Base-by-base conservation (phyloP, 2,329 filamentous ascomycete genomes). In the Fusarium newnesense region DNA sequence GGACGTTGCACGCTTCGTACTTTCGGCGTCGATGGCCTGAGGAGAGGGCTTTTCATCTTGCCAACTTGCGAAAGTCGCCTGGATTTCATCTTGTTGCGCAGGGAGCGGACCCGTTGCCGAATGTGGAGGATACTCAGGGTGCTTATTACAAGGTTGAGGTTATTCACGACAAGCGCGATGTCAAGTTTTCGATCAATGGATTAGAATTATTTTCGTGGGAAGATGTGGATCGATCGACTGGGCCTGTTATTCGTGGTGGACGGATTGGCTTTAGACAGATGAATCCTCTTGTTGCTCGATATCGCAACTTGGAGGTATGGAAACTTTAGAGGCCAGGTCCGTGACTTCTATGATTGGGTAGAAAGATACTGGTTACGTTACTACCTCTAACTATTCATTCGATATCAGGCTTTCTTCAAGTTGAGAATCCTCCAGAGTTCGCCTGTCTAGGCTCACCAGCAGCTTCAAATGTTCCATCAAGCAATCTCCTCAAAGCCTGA, bases 371-470 rank as follows among this genome's bases (percentile, higher is more conserved):
- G 6, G 8, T 15, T 34, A 1, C 0, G 34, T 2, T 19, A 19
- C n/a, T 13, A 10, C 3, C 3, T 15, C 7, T 3, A 10, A 0
- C 8, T 13, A 2, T 0, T 10, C 1, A 24, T 4, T 2, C 0
- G 8, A 10, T 19, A 16, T 21, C 2, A 18, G 4, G 12, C 6
- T 12, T 30, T 44, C 0, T 2, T 54, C 18, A 74, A 10, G 64
- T 75, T 8, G 84, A 83, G 63, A 89, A 90, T 0, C 93, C 94
- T 5, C 90, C 94, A 21, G 92, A 94, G 77, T 92, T 91, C 36
- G 82, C 78, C 84, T 96, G 94, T 72, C 95, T 89, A n/a, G 94
- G 93, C 82, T 97, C 95, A 2, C 93, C 91, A 2, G 91, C 93
- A 1, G 94, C 94, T 80, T 96, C 93, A 80, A 97, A 97, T 0